Evolutionary conservation across 2,329 filamentous ascomycete genomes (phyloP).

Genomic region (Diaporthe citri): DNA sequence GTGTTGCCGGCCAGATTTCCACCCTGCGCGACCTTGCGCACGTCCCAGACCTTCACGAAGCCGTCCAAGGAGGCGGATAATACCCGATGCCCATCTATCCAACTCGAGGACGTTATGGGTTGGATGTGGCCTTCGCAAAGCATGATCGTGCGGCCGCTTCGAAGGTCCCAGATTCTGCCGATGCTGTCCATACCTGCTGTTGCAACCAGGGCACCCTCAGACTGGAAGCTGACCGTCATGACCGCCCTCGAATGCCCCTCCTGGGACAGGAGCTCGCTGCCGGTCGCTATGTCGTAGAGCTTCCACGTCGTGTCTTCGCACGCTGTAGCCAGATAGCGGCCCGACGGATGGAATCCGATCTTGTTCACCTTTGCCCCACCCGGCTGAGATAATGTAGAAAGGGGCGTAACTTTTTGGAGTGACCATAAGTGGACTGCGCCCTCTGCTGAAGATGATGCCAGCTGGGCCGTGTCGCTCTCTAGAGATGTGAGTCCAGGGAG

Average conservation of each 20-base stretch:
- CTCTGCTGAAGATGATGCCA: constrained; percentile 92
- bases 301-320: constrained; percentile 98
- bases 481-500: constrained; percentile 84
- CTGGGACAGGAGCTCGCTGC: constrained; percentile 86
- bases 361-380: constrained; percentile 81
- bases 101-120: constrained; percentile 93
- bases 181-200: constrained; percentile 96
- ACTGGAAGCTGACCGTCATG: constrained; percentile 90
- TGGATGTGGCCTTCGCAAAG: constrained; percentile 94
- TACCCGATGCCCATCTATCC: constrained; percentile 93
- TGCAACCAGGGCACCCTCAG: constrained; percentile 89
- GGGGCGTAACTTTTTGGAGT: constrained; percentile 84
- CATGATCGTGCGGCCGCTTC: constrained; percentile 94
- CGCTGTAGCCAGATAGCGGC: constrained; percentile 89
- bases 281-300: constrained; percentile 92
- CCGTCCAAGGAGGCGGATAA: constrained; percentile 94
- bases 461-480: constrained; percentile 78
- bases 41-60: constrained; percentile 98
- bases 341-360: constrained; percentile 94
- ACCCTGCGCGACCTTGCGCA: constrained; percentile 86
- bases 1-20: constrained; percentile 92
- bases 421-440: constrained; percentile 92
- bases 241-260: constrained; percentile 96
- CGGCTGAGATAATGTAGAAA: constrained; percentile 52
- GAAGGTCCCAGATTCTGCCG: constrained; percentile 93